Conservation (phyloP, 1,284 basidiomycete genomes). For the Schizopora paradoxa region DNA sequence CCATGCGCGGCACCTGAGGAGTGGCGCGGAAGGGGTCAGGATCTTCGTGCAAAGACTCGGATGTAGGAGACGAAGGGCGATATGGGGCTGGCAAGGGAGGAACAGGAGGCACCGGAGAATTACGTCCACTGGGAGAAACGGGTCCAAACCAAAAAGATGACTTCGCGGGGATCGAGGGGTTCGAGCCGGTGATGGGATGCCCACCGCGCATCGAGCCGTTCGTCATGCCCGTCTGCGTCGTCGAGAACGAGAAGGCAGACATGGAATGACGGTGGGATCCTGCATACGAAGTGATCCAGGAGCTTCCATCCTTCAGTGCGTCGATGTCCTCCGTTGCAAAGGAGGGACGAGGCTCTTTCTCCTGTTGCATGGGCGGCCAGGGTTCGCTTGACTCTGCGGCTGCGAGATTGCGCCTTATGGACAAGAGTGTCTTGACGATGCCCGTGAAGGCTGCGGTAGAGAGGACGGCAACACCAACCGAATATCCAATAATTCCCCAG, state of each 20-base stretch:
- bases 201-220: slow-evolving; percentile 26
- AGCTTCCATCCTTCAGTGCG: slow-evolving; percentile 60
- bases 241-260: slow-evolving; percentile 67
- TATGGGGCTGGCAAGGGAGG: slow-evolving; percentile 58
- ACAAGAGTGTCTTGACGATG: slow-evolving; percentile 52
- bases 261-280: slow-evolving; percentile 47
- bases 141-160: slow-evolving; percentile 57
- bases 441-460: slow-evolving; percentile 48
- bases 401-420: slow-evolving; percentile 58
- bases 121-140: slow-evolving; percentile 33
- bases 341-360: slow-evolving; percentile 50
- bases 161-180: slow-evolving; percentile 48
- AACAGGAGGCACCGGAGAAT: slow-evolving; percentile 47
- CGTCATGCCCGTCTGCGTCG: slow-evolving; percentile 39
- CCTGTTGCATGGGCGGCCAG: slow-evolving; percentile 50
- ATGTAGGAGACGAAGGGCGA: slow-evolving; percentile 40
- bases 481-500: slow-evolving; percentile 54
- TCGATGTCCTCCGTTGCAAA: slow-evolving; percentile 66
- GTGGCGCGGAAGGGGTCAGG: slow-evolving; percentile 57
- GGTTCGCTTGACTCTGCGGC: slow-evolving; percentile 44
- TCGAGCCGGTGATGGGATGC: slow-evolving; percentile 34
- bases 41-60: slow-evolving; percentile 37
- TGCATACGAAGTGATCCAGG: slow-evolving; percentile 67
- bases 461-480: slow-evolving; percentile 43
- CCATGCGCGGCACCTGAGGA: slow-evolving; percentile 42